Evolutionary conservation across 2,329 filamentous ascomycete genomes (phyloP).

Genomic region (Seiridium cupressi): DNA sequence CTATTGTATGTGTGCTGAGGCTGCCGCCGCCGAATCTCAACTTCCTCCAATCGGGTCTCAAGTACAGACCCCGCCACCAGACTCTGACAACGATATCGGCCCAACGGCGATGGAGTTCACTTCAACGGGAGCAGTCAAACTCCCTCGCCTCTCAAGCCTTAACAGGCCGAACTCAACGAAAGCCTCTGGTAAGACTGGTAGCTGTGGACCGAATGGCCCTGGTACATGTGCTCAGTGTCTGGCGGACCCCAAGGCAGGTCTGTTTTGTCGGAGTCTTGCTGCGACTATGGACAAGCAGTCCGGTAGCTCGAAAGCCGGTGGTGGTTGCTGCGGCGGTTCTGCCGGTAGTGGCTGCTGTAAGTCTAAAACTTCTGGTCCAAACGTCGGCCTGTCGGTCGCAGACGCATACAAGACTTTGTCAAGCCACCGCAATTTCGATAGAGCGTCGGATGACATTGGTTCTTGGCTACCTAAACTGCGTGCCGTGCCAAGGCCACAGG

Average conservation of each 20-base stretch:
- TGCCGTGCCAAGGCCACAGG: slow-evolving; percentile 46
- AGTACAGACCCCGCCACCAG: slow-evolving; percentile 56
- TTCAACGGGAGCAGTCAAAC: slow-evolving; percentile 58
- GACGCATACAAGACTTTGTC: slow-evolving; percentile 78
- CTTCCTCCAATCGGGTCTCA: slow-evolving; percentile 43
- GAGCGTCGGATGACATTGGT: slow-evolving; percentile 71
- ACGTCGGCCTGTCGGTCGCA: slow-evolving; percentile 67
- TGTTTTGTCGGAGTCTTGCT: slow-evolving; percentile 80
- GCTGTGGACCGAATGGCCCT: slow-evolving; percentile 66
- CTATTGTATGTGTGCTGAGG: slow-evolving; percentile 77
- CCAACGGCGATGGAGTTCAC: slow-evolving; percentile 59
- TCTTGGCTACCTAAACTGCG: slow-evolving; percentile 74
- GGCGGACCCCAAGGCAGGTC: slow-evolving; percentile 73
- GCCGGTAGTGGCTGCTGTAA: slow-evolving; percentile 68
- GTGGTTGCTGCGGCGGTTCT: slow-evolving; percentile 64
- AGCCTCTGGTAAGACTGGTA: slow-evolving; percentile 24
- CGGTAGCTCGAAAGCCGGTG: slow-evolving; percentile 17
- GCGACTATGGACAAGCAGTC: slow-evolving; percentile 54
- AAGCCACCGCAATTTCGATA: slow-evolving; percentile 73
- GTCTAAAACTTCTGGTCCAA: slow-evolving; percentile 33
- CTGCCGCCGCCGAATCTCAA: slow-evolving; percentile 35
- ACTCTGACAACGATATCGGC: slow-evolving; percentile 59
- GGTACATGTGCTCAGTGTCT: slow-evolving; percentile 79
- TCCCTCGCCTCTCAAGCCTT: slow-evolving; percentile 43
- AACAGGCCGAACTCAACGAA: slow-evolving; percentile 24